Base-by-base conservation (phyloP, 179 eudicot species). In the Nepenthes alata region DNA sequence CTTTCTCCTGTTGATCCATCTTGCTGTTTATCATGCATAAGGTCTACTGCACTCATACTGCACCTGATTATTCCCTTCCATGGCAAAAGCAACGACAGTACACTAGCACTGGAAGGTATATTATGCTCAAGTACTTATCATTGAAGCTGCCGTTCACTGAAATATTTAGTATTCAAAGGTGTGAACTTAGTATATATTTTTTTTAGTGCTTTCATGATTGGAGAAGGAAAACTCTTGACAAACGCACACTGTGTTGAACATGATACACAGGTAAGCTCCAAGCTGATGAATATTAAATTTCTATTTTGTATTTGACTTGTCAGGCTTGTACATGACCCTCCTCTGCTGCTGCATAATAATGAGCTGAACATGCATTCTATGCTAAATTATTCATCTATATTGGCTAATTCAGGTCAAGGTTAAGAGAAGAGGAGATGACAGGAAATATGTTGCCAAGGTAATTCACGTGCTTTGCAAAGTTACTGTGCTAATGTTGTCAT, bases 201-300 rank as follows among this genome's bases (percentile, higher is more conserved):
- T 41, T 86, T 79, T 85, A 91, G 98, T 83, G 98, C 98, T 63
- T 91, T 91, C 70, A 86, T 91, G 91, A 89, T 91, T 58, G 98
- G 98, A 62, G 91, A 89, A 60, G 89, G 96, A 53, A 91, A 83
- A 74, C 95, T 91, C 58, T 80, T 91, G 85, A 91, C 98, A 38
- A 91, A 91, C 80, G 98, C 98, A 37, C 98, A 91, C 72, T 91
- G 98, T 70, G 96, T 91, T 70, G 95, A 88, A 68, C 82, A 91
- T 78, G 69, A 76, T 60, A 91, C 98, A 54, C 98, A 88, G 89
- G 98, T 86, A 79, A 68, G 58, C 37, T 59, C 62, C 35, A 47
- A 60, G 45, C 37, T 63, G 37, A 3, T 14, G n/a, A 12, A 6
- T 14, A 9, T 10, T 10, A 12, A 49, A 49, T 3, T 49, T 3